phyloP scores from a whole-genome alignment of 1,284 basidiomycete genomes.

The Boletus sp. region DNA sequence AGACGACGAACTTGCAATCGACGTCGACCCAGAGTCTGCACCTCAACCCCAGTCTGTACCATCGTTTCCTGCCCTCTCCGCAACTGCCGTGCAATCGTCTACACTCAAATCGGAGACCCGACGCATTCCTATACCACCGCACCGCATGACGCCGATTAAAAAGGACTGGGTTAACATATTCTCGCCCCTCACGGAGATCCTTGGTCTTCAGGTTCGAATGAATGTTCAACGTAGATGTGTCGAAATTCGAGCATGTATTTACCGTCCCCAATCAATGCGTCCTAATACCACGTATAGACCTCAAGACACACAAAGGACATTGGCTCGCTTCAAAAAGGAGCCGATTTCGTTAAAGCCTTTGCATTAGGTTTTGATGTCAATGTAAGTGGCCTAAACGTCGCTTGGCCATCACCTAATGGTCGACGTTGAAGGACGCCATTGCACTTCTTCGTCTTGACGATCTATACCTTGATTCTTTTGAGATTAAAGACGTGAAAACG shows the following conservation, averaged over 20 bases:
- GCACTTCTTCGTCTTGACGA: conserved; percentile 95
- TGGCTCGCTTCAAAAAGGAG: conserved; percentile 95
- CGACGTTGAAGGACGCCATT: conserved; percentile 78
- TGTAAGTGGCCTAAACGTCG: conserved; percentile 47
- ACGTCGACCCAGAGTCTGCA: conserved; percentile 48
- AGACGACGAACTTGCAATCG: conserved; percentile 70
- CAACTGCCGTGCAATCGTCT: conserved; percentile 53
- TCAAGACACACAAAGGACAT: conserved; percentile 94
- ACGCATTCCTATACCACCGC: conserved; percentile 90
- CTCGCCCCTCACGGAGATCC: conserved; percentile 93
- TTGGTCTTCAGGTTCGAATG: conserved; percentile 96
- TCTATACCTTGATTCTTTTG: conserved; percentile 97
- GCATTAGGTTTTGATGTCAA: conserved; percentile 94
- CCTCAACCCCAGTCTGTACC: conserved; percentile 53
- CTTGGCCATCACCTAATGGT: background rate
- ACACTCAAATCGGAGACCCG: conserved; percentile 78
- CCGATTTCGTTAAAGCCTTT: conserved; percentile 97
- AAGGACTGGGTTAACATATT: conserved; percentile 98
- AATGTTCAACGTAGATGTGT: conserved; percentile 89
- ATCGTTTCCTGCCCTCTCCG: conserved; percentile 66
- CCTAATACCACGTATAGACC: conserved; percentile 58
- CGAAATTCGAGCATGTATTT: conserved; percentile 81
- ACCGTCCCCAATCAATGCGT: conserved; percentile 3
- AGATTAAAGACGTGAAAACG: conserved; percentile 99
- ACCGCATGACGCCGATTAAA: conserved; percentile 97